Percentiles rank a stretch among this genome's conserved stretches.
These are phyloP conservation scores for Gloeophyllum trabeum DNA, from an alignment of 768 basidiomycete species.

Conservation along the genomic window DNA sequence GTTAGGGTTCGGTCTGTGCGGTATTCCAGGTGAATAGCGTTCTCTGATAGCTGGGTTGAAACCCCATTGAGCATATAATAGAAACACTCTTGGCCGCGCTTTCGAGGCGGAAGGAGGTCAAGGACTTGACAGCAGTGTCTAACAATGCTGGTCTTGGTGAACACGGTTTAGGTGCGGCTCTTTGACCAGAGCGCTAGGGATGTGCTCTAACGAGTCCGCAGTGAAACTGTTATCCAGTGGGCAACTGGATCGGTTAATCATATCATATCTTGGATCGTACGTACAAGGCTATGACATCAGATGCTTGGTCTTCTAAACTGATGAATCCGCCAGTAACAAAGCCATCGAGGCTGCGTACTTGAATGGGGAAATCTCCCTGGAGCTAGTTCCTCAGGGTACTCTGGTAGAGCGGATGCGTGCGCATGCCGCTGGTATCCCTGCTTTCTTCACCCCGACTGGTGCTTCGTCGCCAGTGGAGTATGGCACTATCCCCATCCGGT, in stretches of 20 bases:
- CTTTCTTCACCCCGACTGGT: slow-evolving; percentile 86
- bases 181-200: too few species aligned
- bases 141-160: slow-evolving; percentile 73
- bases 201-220: slow-evolving; percentile 14
- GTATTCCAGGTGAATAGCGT: slow-evolving; percentile 53
- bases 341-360: slow-evolving; percentile 72
- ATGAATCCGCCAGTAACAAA: slow-evolving; percentile 50
- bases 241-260: slow-evolving; percentile 71
- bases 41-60: background rate
- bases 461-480: slow-evolving; percentile 75
- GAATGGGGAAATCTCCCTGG: slow-evolving; percentile 66
- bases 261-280: slow-evolving; percentile 80
- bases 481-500: slow-evolving; percentile 67
- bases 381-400: slow-evolving; percentile 88
- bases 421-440: slow-evolving; percentile 85
- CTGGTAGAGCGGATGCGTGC: slow-evolving; percentile 80
- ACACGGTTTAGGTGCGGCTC: slow-evolving; percentile 47
- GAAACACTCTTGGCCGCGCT: slow-evolving; percentile 80
- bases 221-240: slow-evolving; percentile 61
- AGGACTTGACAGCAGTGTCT: slow-evolving; percentile 65
- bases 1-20: slow-evolving; percentile 77
- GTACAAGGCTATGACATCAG: slow-evolving; percentile 9
- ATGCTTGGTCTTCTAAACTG: background rate
- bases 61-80: slow-evolving; percentile 10
- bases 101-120: slow-evolving; percentile 57